Evolutionary conservation across 768 basidiomycete genomes (phyloP), one percentile per base, ranked within the genome.

Genomic region (Suillus weaverae): DNA sequence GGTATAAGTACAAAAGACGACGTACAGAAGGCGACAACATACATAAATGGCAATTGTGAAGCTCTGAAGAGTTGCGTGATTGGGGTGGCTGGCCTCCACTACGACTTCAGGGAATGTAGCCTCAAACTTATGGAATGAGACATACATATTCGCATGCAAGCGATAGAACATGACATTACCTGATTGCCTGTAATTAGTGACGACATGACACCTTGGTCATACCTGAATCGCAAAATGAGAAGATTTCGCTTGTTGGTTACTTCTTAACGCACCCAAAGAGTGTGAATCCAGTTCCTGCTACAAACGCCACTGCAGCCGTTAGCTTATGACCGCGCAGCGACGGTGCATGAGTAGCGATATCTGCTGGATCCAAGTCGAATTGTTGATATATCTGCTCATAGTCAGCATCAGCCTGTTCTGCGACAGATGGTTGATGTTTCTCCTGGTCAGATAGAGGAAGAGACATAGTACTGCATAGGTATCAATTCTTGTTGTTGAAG

Each of bases 131-230:
- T 33, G 60, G 7, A n/a, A 43, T 32, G 14, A 20, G 26, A 9
- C 35, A n/a, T 44, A 5, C 0, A 38, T 8, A 38, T 26, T 26
- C 2, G 3, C 2, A 46, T 26, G 56, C n/a, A 35, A 41, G 30
- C 20, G 8, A 38, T 43, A 22, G 22, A 63, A 8, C 7, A 59
- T 14, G 20, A 16, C 39, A 41, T 54, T 50, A 70, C 71, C 71
- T 74, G 73, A 33, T 72, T 69, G 0, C 80, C 70, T 4, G 78
- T 79, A 43, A 84, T 71, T 11, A 81, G 69, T 5, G 79, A 77
- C n/a, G 74, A 73, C 80, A 83, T 78, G 36, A 81, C 79, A 61
- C 82, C 77, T 63, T 81, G 79, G 64, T 83, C 80, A 66, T 80
- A 82, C 4, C 77, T 77, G 55, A 6, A 56, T 50, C 20, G 46